These are phyloP conservation scores for Lipomyces anomalus DNA, from an alignment of 805 yeast genomes.

Conservation along the genomic window DNA sequence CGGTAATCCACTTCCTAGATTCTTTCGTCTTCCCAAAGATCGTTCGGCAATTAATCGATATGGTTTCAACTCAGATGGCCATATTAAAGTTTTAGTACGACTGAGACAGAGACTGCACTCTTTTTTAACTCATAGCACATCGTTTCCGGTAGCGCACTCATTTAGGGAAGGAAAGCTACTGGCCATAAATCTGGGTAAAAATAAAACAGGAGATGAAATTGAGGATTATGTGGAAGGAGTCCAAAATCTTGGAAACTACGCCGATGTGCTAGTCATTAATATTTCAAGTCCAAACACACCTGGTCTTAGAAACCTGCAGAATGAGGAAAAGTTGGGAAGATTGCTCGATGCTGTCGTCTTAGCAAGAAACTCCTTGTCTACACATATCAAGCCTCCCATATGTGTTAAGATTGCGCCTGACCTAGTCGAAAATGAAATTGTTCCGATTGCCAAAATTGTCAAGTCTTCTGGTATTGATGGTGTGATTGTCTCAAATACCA, in stretches of 20 bases:
- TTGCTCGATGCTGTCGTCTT: constrained; percentile 55
- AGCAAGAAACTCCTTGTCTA: constrained; percentile 53
- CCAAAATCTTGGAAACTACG: constrained; percentile 67
- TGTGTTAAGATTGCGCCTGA: constrained; percentile 94
- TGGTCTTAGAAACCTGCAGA: constrained; percentile 82
- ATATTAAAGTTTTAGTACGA: constrained; percentile 62
- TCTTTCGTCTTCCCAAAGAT: constrained; percentile 78
- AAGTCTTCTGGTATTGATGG: constrained; percentile 78
- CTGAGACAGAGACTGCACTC: constrained; percentile 53
- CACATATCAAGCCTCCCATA: constrained; percentile 60
- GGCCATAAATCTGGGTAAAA: constrained; percentile 86
- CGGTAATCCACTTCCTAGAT: constrained; percentile 90
- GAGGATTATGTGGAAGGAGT: constrained; percentile 84
- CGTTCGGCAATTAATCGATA: constrained; percentile 90
- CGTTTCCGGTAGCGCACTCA: constrained; percentile 35
- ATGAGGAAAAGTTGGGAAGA: constrained; percentile 62
- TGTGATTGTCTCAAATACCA: constrained; percentile 86
- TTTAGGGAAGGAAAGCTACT: constrained; percentile 60
- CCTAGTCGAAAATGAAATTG: constrained; percentile 70
- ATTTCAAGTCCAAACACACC: constrained; percentile 97
- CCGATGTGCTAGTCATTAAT: constrained; percentile 85
- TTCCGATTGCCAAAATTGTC: constrained; percentile 76
- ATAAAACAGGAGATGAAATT: constrained; percentile 85
- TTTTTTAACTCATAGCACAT: constrained; percentile 16
- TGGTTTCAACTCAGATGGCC: constrained; percentile 92